Percentiles rank a stretch among this genome's conserved stretches.
phyloP scores from a whole-genome alignment of 306 rosid species.

The Mimosa pudica region DNA sequence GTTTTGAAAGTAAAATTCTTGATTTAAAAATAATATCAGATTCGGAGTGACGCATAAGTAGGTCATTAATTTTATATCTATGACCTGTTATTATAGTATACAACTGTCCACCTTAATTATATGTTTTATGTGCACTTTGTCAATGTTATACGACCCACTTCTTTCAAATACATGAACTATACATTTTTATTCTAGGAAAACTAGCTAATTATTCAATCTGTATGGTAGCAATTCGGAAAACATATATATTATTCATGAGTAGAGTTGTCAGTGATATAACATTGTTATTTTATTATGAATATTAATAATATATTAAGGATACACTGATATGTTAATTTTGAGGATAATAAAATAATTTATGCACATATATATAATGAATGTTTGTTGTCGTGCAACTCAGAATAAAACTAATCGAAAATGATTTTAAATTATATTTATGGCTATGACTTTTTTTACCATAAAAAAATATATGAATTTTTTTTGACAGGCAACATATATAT shows the following conservation, averaged over 20 bases:
- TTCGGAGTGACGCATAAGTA: neutral
- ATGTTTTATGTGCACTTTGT: neutral
- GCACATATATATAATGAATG: neutral
- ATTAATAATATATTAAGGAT: neutral
- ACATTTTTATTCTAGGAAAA: neutral
- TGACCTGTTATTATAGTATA: neutral
- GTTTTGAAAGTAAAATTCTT: neutral
- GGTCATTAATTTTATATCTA: neutral
- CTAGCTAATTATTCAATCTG: neutral
- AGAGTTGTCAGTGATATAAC: neutral
- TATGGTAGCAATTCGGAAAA: neutral
- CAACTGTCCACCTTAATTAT: neutral
- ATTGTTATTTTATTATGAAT: neutral
- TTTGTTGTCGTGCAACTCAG: neutral
- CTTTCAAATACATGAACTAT: neutral
- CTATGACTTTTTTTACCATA: too few relatives aligned
- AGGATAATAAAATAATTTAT: neutral
- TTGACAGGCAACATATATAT: too few relatives aligned
- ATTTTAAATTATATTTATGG: neutral
- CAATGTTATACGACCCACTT: neutral
- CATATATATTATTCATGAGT: neutral
- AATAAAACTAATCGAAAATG: neutral
- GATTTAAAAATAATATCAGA: conserved; percentile 20
- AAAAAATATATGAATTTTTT: too few relatives aligned
- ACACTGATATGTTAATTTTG: neutral